Percentiles rank a stretch among this genome's conserved stretches.
Evolutionary conservation across 2,329 filamentous ascomycete species (phyloP).

Genomic region (Alternaria metachromatica): DNA sequence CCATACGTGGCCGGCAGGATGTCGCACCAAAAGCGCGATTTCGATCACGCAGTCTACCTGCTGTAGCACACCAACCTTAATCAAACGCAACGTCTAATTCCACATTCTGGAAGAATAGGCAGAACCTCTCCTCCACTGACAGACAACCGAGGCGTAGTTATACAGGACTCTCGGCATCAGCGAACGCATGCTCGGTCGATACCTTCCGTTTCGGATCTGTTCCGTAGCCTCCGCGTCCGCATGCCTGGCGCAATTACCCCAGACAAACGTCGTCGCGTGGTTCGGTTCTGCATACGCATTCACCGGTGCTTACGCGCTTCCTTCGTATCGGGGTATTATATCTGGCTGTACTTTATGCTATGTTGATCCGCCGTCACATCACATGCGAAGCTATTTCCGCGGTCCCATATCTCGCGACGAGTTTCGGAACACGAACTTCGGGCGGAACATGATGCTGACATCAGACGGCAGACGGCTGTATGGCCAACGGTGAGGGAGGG

Average conservation of each 20-base stretch:
- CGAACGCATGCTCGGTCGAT: background rate
- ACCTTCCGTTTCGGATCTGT: background rate
- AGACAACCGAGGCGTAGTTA: background rate
- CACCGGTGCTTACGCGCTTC: background rate
- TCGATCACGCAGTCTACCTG: constrained; percentile 6
- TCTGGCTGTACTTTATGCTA: background rate
- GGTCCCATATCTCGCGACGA: background rate
- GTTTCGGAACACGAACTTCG: background rate
- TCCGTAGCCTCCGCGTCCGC: background rate
- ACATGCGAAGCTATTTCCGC: background rate
- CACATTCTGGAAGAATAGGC: background rate
- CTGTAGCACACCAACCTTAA: constrained; percentile 2
- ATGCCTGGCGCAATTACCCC: background rate
- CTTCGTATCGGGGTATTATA: background rate
- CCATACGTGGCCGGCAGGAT: background rate
- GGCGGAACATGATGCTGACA: constrained; percentile 15
- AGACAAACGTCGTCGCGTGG: background rate
- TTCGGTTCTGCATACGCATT: background rate
- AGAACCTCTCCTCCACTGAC: background rate
- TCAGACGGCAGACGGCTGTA: constrained; percentile 11
- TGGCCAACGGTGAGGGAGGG: constrained; percentile 16
- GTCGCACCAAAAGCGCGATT: background rate
- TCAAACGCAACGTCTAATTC: constrained; percentile 1
- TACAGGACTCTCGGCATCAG: background rate
- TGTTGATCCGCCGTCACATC: background rate